A percentile compares a stretch with the other conserved stretches of the same genome.
Evolutionary conservation across 2,329 filamentous ascomycete genomes (phyloP).

Genomic region (Diaporthe sp.): DNA sequence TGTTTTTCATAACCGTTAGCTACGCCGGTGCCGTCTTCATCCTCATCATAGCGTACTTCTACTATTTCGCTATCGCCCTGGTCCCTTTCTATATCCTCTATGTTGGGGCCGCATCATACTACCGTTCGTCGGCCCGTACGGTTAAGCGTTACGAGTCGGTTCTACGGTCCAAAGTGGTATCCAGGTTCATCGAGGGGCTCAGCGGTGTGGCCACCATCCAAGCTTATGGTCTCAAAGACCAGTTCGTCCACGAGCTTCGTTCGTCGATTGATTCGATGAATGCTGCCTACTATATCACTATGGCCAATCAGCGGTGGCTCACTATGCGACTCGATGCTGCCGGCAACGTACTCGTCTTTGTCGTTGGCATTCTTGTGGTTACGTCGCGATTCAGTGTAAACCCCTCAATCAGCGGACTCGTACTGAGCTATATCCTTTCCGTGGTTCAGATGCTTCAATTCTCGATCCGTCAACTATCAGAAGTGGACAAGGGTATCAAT

Average conservation of each 20-base stretch:
- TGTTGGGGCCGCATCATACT: slow-evolving; percentile 86
- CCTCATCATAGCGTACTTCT: slow-evolving; percentile 92
- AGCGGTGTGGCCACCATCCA: slow-evolving; percentile 87
- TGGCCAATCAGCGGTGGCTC: slow-evolving; percentile 95
- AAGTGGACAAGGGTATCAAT: slow-evolving; percentile 99
- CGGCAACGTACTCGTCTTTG: slow-evolving; percentile 87
- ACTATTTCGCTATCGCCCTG: slow-evolving; percentile 81
- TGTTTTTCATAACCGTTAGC: slow-evolving; percentile 86
- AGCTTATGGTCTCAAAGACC: slow-evolving; percentile 87
- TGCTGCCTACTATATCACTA: slow-evolving; percentile 93
- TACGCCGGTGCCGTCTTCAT: slow-evolving; percentile 74
- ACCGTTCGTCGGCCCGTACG: slow-evolving; percentile 90
- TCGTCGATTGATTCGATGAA: slow-evolving; percentile 89
- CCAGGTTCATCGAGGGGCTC: slow-evolving; percentile 91
- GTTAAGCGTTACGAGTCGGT: slow-evolving; percentile 95
- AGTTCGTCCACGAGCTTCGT: slow-evolving; percentile 80
- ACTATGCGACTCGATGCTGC: slow-evolving; percentile 87
- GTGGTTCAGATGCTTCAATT: slow-evolving; percentile 98
- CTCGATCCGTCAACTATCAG: slow-evolving; percentile 91
- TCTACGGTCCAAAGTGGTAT: slow-evolving; percentile 87
- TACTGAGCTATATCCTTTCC: slow-evolving; percentile 91
- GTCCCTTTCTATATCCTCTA: slow-evolving; percentile 72
- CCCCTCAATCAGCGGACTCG: slow-evolving; percentile 87
- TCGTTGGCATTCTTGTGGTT: slow-evolving; percentile 89
- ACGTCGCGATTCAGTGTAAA: slow-evolving; percentile 91